Evolutionary conservation across 352 stramenopile genomes (phyloP).

Genomic region (Pythium chondricola): DNA sequence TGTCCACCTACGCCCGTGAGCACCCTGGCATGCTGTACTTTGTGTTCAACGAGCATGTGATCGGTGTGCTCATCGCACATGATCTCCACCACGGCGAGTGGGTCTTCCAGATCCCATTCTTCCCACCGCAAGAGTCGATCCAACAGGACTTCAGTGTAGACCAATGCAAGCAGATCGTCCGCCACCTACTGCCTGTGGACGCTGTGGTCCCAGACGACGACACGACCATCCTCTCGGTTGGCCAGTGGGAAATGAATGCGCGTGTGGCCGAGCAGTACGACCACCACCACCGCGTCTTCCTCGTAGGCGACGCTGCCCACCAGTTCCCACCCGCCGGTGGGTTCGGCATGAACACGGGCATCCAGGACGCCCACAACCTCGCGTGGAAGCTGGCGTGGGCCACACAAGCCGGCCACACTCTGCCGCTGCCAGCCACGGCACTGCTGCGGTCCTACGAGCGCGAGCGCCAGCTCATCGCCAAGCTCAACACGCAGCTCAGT

Average conservation of each 20-base stretch:
- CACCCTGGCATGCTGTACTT: constrained; percentile 94
- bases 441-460: constrained; percentile 76
- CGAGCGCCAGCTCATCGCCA: constrained; percentile 70
- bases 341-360: constrained; percentile 91
- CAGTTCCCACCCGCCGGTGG: constrained; percentile 90
- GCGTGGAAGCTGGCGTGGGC: constrained; percentile 86
- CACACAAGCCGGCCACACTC: constrained; percentile 20
- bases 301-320: constrained; percentile 89
- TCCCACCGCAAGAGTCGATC: constrained; percentile 79
- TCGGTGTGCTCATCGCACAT: constrained; percentile 92
- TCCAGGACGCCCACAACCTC: constrained; percentile 91
- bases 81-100: constrained; percentile 84
- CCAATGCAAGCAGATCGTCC: constrained; percentile 53
- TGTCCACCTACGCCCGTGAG: constrained; percentile 46
- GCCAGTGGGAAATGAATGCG: constrained; percentile 91
- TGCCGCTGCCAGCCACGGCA: constrained; percentile 3
- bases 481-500: constrained; percentile 76
- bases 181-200: constrained; percentile 34
- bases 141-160: constrained; percentile 47
- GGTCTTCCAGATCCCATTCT: constrained; percentile 92
- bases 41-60: constrained; percentile 82
- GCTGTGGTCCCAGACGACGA: constrained; percentile 28
- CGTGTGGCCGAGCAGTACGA: constrained; percentile 88
- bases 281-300: constrained; percentile 60
- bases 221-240: constrained; percentile 76